These are phyloP conservation scores for Phialemoniopsis sp. DNA, from an alignment of 2,329 filamentous ascomycete genomes.

Conservation along the genomic window DNA sequence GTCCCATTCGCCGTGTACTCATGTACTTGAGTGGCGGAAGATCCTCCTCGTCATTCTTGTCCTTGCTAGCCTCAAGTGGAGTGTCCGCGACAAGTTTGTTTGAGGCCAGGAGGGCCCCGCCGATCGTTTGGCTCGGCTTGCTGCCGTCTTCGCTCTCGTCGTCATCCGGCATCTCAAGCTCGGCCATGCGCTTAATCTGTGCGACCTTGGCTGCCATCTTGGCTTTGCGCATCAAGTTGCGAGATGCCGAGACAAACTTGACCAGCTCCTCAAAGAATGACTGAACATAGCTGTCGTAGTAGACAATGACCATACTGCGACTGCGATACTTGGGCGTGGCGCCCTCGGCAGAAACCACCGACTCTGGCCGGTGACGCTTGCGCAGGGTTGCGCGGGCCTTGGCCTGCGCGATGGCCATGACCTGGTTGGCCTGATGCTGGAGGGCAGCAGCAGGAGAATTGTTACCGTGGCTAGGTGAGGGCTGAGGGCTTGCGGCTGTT, in stretches of 20 bases:
- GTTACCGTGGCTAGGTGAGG: no score
- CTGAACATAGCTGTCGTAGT: constrained; percentile 86
- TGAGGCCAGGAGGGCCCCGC: background rate
- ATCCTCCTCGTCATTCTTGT: constrained; percentile 16
- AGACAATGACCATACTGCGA: constrained; percentile 78
- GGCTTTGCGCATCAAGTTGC: constrained; percentile 82
- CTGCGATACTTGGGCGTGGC: constrained; percentile 57
- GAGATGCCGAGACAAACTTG: constrained; percentile 71
- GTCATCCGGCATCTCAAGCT: constrained; percentile 52
- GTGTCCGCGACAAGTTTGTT: background rate
- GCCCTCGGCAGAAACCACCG: constrained; percentile 44
- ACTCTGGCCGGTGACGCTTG: constrained; percentile 46
- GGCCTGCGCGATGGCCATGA: constrained; percentile 38
- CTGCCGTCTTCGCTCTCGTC: constrained; percentile 33
- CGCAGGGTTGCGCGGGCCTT: constrained; percentile 42
- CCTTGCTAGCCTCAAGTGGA: constrained; percentile 6
- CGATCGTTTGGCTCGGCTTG: constrained; percentile 13
- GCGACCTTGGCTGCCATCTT: constrained; percentile 78
- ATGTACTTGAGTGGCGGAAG: constrained; percentile 29
- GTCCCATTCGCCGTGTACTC: constrained; percentile 31
- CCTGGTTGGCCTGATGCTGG: constrained; percentile 20
- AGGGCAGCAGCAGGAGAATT: constrained; percentile 5
- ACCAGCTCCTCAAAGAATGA: constrained; percentile 79
- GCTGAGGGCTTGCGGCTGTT: background rate
- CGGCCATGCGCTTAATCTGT: constrained; percentile 56